phyloP scores from a whole-genome alignment of 345 rosid species.

The Populus deltoides region DNA sequence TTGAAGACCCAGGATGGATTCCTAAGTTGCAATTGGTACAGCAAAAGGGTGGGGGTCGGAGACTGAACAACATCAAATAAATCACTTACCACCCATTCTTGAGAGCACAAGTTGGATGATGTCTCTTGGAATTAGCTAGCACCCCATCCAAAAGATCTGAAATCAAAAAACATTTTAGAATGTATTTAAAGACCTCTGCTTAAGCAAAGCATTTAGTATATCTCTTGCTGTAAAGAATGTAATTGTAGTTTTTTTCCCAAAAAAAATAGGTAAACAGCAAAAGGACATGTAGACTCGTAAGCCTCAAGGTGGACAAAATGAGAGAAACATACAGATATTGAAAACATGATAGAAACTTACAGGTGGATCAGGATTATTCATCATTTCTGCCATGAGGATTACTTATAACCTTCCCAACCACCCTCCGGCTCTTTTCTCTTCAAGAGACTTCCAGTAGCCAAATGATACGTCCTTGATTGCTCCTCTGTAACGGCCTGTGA shows the following conservation, averaged over 20 bases:
- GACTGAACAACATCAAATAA: constrained; percentile 42
- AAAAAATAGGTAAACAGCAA: neutral
- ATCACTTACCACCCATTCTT: constrained; percentile 57
- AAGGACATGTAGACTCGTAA: neutral
- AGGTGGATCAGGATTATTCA: constrained; percentile 13
- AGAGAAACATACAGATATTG: neutral
- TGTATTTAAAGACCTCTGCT: too few relatives aligned
- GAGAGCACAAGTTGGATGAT: constrained; percentile 34
- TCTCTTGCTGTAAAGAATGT: neutral
- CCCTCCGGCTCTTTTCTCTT: constrained; percentile 94
- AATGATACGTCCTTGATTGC: constrained; percentile 68
- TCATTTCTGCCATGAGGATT: constrained; percentile 72
- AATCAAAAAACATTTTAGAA: neutral
- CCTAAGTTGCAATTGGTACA: constrained; percentile 29
- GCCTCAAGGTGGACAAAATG: neutral
- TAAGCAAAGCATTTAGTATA: neutral
- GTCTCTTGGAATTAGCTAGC: constrained; percentile 36
- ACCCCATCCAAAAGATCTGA: constrained; percentile 38
- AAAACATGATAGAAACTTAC: constrained; percentile 35
- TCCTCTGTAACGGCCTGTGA: constrained; percentile 60
- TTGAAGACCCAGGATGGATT: constrained; percentile 22
- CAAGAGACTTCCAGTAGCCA: constrained; percentile 45
- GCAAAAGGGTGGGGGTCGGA: constrained; percentile 35
- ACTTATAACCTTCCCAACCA: constrained; percentile 84
- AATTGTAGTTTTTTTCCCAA: neutral